phyloP scores from a whole-genome alignment of 2,329 filamentous ascomycete species.

The Paraphaeosphaeria sporulosa region DNA sequence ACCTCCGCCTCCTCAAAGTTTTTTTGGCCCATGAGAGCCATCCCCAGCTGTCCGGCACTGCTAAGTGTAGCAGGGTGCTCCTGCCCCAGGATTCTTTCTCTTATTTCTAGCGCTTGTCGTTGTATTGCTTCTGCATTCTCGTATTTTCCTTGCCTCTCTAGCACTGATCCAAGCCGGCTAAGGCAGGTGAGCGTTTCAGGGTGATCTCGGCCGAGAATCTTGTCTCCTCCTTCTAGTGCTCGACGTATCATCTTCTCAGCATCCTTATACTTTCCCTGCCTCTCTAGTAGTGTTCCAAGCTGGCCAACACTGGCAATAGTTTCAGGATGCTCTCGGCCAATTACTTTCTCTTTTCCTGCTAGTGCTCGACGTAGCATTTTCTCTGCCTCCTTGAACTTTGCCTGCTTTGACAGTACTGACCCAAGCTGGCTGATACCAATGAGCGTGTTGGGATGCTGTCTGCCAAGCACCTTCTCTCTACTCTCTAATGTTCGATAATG shows the following conservation, averaged over 20 bases:
- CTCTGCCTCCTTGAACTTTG: constrained; percentile 16
- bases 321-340: constrained; percentile 8
- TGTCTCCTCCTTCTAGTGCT: background rate
- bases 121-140: background rate
- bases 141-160: background rate
- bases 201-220: background rate
- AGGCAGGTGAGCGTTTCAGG: background rate
- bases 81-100: constrained; percentile 1
- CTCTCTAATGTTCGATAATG: background rate
- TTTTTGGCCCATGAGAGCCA: background rate
- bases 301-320: constrained; percentile 9
- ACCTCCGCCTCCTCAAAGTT: background rate
- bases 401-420: constrained; percentile 6
- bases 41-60: background rate
- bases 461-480: background rate
- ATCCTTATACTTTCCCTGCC: background rate
- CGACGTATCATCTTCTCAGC: background rate
- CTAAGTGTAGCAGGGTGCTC: background rate
- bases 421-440: background rate
- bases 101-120: background rate
- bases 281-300: background rate
- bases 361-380: constrained; percentile 11
- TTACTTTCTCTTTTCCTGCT: constrained; percentile 10
- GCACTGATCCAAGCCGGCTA: background rate
- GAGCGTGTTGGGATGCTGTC: background rate